Percentiles rank a stretch among this genome's conserved stretches.
Evolutionary conservation across 148 eudicot genomes (phyloP).

Genomic region (Euryodendron excelsum): DNA sequence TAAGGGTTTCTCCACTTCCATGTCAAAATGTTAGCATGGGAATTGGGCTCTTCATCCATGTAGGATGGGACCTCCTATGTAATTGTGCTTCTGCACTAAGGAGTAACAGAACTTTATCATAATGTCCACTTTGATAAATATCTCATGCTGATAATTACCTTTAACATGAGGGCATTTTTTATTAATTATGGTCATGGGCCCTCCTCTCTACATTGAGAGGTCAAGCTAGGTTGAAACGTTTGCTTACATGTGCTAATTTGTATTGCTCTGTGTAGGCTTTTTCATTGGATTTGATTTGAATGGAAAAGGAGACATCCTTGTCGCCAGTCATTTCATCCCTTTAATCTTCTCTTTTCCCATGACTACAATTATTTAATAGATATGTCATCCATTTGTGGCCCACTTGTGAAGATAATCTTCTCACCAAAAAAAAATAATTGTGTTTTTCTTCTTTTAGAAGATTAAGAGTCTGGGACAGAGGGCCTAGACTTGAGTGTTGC

Average conservation of each 20-base stretch:
- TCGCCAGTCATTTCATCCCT: constrained; percentile 10
- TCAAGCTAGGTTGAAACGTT: background rate
- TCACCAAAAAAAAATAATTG: background rate
- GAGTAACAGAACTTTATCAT: too few relatives aligned
- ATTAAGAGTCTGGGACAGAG: too few relatives aligned
- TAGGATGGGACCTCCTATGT: background rate
- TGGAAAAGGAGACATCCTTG: background rate
- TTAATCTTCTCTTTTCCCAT: constrained; percentile 21
- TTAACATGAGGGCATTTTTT: background rate
- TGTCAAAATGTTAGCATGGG: background rate
- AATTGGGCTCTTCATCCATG: background rate
- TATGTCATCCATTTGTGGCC: background rate
- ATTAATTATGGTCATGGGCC: background rate
- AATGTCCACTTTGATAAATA: background rate
- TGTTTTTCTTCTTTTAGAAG: background rate
- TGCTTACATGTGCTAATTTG: background rate
- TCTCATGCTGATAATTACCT: background rate
- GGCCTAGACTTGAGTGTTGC: background rate
- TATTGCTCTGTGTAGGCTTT: background rate
- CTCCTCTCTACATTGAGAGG: background rate
- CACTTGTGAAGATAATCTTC: background rate
- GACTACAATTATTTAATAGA: background rate
- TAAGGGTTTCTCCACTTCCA: background rate
- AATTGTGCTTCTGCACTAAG: background rate
- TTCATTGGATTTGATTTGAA: background rate